Conservation (phyloP, 83 land plant species). For the Thuja plicata region DNA sequence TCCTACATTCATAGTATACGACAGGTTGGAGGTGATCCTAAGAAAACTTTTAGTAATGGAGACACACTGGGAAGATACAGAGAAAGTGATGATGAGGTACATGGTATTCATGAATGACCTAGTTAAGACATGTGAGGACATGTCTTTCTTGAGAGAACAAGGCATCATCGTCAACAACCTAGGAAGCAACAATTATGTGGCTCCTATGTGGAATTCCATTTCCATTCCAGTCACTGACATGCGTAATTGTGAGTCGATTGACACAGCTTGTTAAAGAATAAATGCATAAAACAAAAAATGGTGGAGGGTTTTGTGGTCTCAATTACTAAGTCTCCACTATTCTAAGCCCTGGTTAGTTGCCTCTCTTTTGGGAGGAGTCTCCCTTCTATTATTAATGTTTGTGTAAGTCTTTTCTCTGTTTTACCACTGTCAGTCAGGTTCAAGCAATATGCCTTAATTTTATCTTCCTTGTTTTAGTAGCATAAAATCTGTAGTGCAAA, state of each 20-base stretch:
- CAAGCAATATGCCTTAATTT: too few relatives aligned
- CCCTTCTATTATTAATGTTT: not conserved
- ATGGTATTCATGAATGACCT: not conserved
- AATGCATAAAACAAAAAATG: not conserved
- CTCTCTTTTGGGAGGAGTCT: not conserved
- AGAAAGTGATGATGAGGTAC: not conserved
- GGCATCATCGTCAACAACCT: not conserved
- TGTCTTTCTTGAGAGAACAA: not conserved
- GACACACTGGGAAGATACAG: not conserved
- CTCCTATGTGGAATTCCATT: not conserved
- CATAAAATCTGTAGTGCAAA: too few relatives aligned
- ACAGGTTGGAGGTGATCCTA: too few relatives aligned
- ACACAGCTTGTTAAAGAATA: not conserved
- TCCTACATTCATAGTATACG: too few relatives aligned
- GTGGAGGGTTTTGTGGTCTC: not conserved
- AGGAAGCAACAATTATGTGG: not conserved
- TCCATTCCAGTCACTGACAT: not conserved
- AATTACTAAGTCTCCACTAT: not conserved
- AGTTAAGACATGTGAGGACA: not conserved
- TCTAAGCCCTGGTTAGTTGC: not conserved
- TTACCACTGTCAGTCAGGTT: not conserved
- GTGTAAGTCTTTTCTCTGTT: not conserved
- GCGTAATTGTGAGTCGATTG: not conserved
- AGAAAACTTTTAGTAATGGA: not conserved
- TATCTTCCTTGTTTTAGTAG: too few relatives aligned